Conservation (phyloP, 2,329 filamentous ascomycete species). For the Talaromyces albobiverticillius region DNA sequence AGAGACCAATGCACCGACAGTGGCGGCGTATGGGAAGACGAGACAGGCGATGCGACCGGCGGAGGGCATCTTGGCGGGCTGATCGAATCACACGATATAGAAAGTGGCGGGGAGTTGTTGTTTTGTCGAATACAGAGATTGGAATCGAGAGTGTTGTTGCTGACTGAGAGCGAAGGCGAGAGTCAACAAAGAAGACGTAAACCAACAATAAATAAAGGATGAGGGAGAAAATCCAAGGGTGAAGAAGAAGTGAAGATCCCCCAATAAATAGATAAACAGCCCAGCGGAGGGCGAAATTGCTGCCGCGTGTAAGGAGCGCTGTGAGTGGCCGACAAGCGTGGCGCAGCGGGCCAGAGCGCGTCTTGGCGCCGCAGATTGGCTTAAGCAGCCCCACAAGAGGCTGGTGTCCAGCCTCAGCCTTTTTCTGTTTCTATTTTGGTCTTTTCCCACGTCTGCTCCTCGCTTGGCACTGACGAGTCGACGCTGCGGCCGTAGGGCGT, state of each 20-base stretch:
- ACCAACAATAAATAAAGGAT: too few relatives aligned
- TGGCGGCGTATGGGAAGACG: conserved; percentile 78
- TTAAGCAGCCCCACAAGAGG: background rate
- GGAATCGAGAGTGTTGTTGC: too few relatives aligned
- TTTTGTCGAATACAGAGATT: too few relatives aligned
- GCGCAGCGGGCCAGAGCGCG: background rate
- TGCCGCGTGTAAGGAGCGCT: background rate
- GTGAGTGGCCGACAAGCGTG: conserved; percentile 7
- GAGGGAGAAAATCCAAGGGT: background rate
- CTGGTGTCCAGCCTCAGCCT: background rate
- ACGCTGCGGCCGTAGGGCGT: too few relatives aligned
- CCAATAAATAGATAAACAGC: background rate
- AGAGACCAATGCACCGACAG: conserved; percentile 72
- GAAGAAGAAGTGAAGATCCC: background rate
- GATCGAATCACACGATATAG: background rate
- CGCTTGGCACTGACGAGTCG: too few relatives aligned
- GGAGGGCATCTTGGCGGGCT: conserved; percentile 58
- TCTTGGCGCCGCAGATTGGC: background rate
- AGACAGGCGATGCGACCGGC: conserved; percentile 82
- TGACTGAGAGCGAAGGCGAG: too few relatives aligned
- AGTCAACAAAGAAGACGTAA: too few relatives aligned
- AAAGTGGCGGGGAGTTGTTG: too few relatives aligned
- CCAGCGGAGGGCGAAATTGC: background rate
- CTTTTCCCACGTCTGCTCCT: too few relatives aligned
- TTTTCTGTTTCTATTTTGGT: conserved; percentile 12